Conservation (phyloP, 441 rosid genomes). For the Macaranga tanarius region DNA sequence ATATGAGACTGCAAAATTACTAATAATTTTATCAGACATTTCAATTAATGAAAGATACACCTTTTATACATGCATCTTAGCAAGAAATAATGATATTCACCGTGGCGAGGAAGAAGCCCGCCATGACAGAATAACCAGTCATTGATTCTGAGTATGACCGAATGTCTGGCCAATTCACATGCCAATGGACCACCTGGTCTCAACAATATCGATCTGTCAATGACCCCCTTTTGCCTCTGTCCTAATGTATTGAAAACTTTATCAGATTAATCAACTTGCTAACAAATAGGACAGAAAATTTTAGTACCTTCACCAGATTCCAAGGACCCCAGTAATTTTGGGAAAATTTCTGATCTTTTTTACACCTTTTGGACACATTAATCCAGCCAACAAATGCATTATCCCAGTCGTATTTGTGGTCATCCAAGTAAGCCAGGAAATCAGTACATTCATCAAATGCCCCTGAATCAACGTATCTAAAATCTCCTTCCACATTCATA, state of each 20-base stretch:
- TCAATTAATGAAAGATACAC: constrained; percentile 18
- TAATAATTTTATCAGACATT: constrained; percentile 39
- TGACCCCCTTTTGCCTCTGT: constrained; percentile 97
- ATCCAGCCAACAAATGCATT: constrained; percentile 72
- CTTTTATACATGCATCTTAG: background rate
- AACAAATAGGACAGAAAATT: constrained; percentile 11
- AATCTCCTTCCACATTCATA: constrained; percentile 91
- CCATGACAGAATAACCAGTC: constrained; percentile 97
- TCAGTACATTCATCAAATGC: constrained; percentile 76
- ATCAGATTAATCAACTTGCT: constrained; percentile 23
- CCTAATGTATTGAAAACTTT: constrained; percentile 47
- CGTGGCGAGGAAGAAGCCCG: constrained; percentile 93
- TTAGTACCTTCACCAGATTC: constrained; percentile 79
- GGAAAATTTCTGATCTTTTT: constrained; percentile 45
- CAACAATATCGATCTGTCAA: constrained; percentile 73
- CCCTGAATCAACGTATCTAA: constrained; percentile 71
- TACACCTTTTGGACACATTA: constrained; percentile 43
- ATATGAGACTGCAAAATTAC: constrained; percentile 59
- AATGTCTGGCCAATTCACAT: constrained; percentile 65
- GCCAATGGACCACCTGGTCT: constrained; percentile 89
- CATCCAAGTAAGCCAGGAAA: constrained; percentile 68
- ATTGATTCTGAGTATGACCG: constrained; percentile 71
- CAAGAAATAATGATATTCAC: constrained; percentile 34
- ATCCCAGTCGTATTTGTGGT: constrained; percentile 55
- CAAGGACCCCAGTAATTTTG: constrained; percentile 64